These are phyloP conservation scores for Clonostachys rosea DNA, from an alignment of 2,329 filamentous ascomycete species.

Conservation along the genomic window DNA sequence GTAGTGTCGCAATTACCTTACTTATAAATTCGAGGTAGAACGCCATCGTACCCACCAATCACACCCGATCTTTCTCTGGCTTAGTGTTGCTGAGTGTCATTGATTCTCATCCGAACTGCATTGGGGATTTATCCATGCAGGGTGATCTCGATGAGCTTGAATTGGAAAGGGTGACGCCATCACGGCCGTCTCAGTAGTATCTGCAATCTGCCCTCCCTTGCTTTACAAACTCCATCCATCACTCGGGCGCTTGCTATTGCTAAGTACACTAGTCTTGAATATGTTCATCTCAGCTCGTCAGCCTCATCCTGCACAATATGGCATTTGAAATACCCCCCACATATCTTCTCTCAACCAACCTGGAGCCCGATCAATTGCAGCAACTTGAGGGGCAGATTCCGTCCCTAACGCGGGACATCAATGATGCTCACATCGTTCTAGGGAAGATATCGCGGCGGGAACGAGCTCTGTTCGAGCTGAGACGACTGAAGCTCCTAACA, in stretches of 20 bases:
- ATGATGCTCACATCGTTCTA: constrained; percentile 69
- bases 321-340: constrained; percentile 50
- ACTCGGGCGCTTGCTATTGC: background rate
- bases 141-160: too few species aligned
- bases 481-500: constrained; percentile 58
- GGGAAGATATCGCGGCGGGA: constrained; percentile 67
- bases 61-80: too few species aligned
- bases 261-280: background rate
- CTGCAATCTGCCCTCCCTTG: background rate
- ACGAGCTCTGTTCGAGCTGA: constrained; percentile 74
- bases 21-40: too few species aligned
- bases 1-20: too few species aligned
- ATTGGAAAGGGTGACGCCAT: too few species aligned
- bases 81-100: too few species aligned
- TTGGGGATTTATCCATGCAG: too few species aligned
- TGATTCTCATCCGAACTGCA: too few species aligned
- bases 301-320: constrained; percentile 9
- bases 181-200: too few species aligned
- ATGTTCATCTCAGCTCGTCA: background rate
- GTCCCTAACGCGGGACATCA: constrained; percentile 64
- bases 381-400: constrained; percentile 60
- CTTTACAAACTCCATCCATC: background rate
- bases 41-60: too few species aligned
- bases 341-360: constrained; percentile 68
- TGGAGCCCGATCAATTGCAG: constrained; percentile 58